Conservation (phyloP, 768 basidiomycete genomes). For the Lentinula detonsa region DNA sequence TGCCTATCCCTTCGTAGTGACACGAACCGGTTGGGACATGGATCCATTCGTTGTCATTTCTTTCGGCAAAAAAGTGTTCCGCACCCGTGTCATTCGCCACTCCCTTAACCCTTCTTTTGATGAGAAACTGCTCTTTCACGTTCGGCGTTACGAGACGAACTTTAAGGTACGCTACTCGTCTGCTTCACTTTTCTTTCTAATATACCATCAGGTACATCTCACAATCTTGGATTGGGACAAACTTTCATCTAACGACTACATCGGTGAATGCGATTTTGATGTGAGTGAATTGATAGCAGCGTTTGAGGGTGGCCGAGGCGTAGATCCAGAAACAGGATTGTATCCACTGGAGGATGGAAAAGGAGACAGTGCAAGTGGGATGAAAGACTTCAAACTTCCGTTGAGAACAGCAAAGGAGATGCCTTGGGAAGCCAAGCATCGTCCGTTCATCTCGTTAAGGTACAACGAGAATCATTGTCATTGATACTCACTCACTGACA, state of each 20-base stretch:
- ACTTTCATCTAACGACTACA: conserved; percentile 78
- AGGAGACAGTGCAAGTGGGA: conserved; percentile 46
- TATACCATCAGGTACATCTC: conserved; percentile 43
- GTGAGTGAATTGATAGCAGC: conserved; percentile 55
- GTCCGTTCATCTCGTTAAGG: conserved; percentile 66
- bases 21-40: conserved; percentile 90
- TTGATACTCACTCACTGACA: not conserved
- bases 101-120: conserved; percentile 85
- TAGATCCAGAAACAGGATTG: conserved; percentile 50
- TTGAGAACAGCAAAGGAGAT: conserved; percentile 56
- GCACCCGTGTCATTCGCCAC: conserved; percentile 85
- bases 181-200: not conserved
- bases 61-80: conserved; percentile 96
- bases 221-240: conserved; percentile 97
- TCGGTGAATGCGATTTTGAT: conserved; percentile 74
- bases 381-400: conserved; percentile 69
- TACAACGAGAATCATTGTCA: conserved; percentile 19
- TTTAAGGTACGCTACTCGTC: conserved; percentile 37
- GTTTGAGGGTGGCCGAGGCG: conserved; percentile 49
- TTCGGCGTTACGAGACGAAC: conserved; percentile 75
- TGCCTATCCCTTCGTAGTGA: conserved; percentile 42
- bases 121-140: conserved; percentile 94
- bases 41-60: conserved; percentile 95
- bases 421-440: conserved; percentile 68
- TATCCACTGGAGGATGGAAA: conserved; percentile 45